Percentiles rank a stretch among this genome's conserved stretches.
Conservation (phyloP, 2,329 filamentous ascomycete genomes). For the Tothia fuscella region DNA sequence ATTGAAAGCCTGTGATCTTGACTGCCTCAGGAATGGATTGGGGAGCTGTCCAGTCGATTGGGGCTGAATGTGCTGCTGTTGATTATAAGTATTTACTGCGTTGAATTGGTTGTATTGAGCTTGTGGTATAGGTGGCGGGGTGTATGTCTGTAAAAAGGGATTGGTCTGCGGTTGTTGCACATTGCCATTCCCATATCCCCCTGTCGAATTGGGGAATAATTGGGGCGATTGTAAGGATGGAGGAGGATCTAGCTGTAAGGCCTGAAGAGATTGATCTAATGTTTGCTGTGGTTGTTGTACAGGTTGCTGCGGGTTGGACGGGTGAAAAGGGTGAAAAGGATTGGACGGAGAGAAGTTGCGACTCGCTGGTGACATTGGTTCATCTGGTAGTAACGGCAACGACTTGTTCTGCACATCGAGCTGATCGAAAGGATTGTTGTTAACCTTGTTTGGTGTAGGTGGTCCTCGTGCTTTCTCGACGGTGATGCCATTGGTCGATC, state of each 20-base stretch:
- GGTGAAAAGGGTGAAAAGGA: conserved; percentile 60
- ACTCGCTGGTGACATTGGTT: conserved; percentile 20
- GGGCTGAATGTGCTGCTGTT: conserved; percentile 13
- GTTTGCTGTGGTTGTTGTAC: conserved; percentile 19
- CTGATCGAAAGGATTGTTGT: conserved; percentile 22
- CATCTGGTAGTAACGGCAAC: conserved; percentile 17
- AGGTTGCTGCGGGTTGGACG: conserved; percentile 19
- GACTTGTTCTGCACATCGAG: conserved; percentile 33
- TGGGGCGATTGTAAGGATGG: conserved; percentile 30
- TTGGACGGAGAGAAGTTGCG: conserved; percentile 23
- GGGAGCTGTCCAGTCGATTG: conserved; percentile 11
- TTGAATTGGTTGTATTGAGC: conserved; percentile 26
- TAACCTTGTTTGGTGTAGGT: conserved; percentile 16
- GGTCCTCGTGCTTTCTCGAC: conserved; percentile 27
- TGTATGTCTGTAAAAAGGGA: conserved; percentile 29
- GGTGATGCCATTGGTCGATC: conserved; percentile 27
- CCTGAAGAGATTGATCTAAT: conserved; percentile 62
- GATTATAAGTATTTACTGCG: conserved; percentile 1
- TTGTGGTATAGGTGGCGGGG: conserved; percentile 29
- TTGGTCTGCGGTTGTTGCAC: conserved; percentile 28
- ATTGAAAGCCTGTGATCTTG: conserved; percentile 31
- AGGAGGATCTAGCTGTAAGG: conserved; percentile 55
- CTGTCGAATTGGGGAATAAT: conserved; percentile 66
- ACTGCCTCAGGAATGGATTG: conserved; percentile 33
- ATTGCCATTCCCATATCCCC: conserved; percentile 43